phyloP scores from a whole-genome alignment of 495 filamentous ascomycete species.

The Annulohypoxylon bovei region DNA sequence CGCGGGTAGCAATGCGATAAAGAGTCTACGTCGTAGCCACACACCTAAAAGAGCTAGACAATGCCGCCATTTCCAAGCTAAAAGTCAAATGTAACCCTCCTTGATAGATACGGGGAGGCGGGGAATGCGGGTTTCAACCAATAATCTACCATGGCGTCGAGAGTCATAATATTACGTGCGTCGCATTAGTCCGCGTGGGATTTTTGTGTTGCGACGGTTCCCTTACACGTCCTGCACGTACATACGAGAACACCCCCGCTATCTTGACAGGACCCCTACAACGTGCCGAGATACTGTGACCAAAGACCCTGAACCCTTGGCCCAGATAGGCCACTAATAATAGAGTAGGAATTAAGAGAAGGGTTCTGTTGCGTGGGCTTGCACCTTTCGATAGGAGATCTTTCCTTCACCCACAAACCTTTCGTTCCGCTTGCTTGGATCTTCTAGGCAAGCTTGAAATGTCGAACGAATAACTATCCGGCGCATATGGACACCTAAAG shows the following conservation, averaged over 20 bases:
- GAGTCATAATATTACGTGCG: neutral
- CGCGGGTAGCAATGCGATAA: neutral
- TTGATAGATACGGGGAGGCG: neutral
- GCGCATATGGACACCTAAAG: neutral
- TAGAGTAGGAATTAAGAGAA: neutral
- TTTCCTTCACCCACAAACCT: neutral
- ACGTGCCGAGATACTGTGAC: slow-evolving; percentile 1
- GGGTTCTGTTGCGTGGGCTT: neutral
- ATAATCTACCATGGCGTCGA: neutral
- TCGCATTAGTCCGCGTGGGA: neutral
- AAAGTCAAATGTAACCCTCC: neutral
- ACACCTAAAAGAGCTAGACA: neutral
- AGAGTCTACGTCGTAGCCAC: neutral
- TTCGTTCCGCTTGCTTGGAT: neutral
- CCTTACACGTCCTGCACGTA: neutral
- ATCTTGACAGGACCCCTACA: neutral
- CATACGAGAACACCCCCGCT: neutral
- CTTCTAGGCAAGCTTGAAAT: neutral
- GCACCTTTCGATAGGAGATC: neutral
- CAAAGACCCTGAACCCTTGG: neutral
- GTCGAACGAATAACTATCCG: neutral
- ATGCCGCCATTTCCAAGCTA: neutral
- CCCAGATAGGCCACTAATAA: neutral
- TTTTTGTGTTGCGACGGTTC: neutral
- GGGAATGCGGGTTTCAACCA: neutral